Evolutionary conservation across 768 basidiomycete species (phyloP).

Genomic region (Stropharia rugosoannulata): DNA sequence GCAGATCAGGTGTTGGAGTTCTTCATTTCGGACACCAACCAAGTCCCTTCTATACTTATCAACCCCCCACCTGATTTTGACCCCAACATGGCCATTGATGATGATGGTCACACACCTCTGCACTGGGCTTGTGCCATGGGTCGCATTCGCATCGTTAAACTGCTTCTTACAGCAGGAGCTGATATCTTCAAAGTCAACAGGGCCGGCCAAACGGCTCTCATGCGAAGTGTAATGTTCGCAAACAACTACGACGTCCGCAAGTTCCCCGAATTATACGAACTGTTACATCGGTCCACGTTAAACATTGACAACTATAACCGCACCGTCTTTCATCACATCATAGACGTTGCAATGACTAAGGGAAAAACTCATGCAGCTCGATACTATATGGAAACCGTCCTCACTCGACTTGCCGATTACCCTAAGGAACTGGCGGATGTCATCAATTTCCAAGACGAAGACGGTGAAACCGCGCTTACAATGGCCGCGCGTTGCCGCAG

Average conservation of each 20-base stretch:
- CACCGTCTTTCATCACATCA: constrained; percentile 97
- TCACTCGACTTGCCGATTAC: constrained; percentile 85
- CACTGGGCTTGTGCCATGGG: constrained; percentile 99
- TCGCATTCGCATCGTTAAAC: constrained; percentile 91
- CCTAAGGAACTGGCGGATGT: constrained; percentile 96
- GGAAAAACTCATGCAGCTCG: constrained; percentile 96
- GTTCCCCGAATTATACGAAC: constrained; percentile 95
- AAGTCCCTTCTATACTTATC: constrained; percentile 85
- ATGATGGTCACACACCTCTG: constrained; percentile 94
- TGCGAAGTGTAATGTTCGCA: constrained; percentile 99
- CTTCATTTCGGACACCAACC: constrained; percentile 95
- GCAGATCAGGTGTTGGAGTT: constrained; percentile 97
- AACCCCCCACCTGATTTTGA: constrained; percentile 90
- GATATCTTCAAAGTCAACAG: constrained; percentile 98
- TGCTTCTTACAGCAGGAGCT: constrained; percentile 90
- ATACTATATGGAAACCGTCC: constrained; percentile 98
- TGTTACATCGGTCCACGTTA: constrained; percentile 95
- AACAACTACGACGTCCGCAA: constrained; percentile 99
- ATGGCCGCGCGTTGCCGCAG: constrained; percentile 95
- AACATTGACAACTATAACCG: constrained; percentile 98
- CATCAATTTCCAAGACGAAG: constrained; percentile 98
- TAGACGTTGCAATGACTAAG: constrained; percentile 96
- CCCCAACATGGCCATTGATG: constrained; percentile 95
- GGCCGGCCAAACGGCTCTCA: constrained; percentile 93
- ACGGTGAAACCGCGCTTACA: constrained; percentile 96